Conservation (phyloP, 148 eudicot species). For the Linanthus parryae region DNA sequence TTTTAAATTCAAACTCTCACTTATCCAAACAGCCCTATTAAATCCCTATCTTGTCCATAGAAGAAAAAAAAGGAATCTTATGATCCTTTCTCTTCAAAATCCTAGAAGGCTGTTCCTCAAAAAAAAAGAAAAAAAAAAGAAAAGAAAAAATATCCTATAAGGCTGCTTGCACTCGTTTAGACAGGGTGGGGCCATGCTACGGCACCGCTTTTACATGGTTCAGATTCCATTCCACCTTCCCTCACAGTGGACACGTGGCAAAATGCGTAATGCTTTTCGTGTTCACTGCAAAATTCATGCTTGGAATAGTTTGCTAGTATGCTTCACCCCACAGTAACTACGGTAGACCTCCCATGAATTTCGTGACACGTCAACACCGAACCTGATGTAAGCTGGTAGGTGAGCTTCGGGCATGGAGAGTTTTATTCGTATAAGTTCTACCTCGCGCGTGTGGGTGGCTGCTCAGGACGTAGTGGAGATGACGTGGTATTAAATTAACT, state of each 20-base stretch:
- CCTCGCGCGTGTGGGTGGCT: neutral
- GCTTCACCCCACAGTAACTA: neutral
- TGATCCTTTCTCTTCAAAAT: no score
- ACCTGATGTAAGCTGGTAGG: neutral
- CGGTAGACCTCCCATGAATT: neutral
- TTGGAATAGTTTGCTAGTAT: neutral
- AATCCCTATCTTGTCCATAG: no score
- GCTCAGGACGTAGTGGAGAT: neutral
- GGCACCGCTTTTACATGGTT: conserved; percentile 7
- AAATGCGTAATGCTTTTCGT: neutral
- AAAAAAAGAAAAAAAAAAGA: no score
- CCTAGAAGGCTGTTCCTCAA: no score
- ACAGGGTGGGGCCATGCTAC: conserved; percentile 1
- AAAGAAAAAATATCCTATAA: no score
- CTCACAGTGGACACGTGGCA: conserved; percentile 2
- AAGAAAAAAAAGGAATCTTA: no score
- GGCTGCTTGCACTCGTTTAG: no score
- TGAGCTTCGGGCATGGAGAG: neutral
- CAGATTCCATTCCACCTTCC: conserved; percentile 1
- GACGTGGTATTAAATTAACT: neutral
- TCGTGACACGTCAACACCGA: neutral
- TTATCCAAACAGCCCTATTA: no score
- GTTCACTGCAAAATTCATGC: neutral
- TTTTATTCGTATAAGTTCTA: neutral
- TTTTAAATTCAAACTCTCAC: no score